Conservation (phyloP, 371 early-diverging fungal genomes). For the Smittium culicis region DNA sequence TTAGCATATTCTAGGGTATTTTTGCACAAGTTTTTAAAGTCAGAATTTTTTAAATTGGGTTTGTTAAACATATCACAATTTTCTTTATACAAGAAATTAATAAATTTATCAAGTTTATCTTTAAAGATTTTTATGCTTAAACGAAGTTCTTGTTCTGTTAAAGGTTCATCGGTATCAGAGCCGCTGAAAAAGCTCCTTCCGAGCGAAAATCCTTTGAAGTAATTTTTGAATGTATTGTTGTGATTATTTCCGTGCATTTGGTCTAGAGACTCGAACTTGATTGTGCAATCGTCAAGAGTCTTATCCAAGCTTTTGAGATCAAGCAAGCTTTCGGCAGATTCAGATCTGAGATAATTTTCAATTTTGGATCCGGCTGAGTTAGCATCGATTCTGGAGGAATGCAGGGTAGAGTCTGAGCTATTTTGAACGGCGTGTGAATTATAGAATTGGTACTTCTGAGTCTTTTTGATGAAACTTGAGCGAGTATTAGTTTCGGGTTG, state of each 20-base stretch:
- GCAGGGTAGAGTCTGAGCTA: not conserved
- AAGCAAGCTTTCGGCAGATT: not conserved
- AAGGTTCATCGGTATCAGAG: not conserved
- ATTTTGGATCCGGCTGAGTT: too few relatives aligned
- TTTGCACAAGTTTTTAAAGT: not conserved
- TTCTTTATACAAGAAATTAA: not conserved
- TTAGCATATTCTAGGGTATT: not conserved
- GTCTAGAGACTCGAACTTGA: not conserved
- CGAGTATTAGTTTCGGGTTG: not conserved
- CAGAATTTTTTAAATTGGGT: not conserved
- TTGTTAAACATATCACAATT: not conserved
- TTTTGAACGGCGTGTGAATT: too few relatives aligned
- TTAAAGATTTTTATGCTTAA: not conserved
- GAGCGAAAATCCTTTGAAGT: too few relatives aligned
- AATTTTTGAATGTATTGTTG: not conserved
- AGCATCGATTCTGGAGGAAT: not conserved
- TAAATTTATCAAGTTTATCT: not conserved
- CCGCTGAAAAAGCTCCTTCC: not conserved
- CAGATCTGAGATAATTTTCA: not conserved
- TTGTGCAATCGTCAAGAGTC: not conserved
- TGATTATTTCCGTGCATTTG: not conserved
- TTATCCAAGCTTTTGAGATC: not conserved
- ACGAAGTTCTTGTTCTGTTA: not conserved
- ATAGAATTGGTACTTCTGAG: not conserved
- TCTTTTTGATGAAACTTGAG: not conserved